Evolutionary conservation across 306 rosid species (phyloP), one percentile per base, ranked within the genome.

Genomic region (Styphnolobium japonicum): DNA sequence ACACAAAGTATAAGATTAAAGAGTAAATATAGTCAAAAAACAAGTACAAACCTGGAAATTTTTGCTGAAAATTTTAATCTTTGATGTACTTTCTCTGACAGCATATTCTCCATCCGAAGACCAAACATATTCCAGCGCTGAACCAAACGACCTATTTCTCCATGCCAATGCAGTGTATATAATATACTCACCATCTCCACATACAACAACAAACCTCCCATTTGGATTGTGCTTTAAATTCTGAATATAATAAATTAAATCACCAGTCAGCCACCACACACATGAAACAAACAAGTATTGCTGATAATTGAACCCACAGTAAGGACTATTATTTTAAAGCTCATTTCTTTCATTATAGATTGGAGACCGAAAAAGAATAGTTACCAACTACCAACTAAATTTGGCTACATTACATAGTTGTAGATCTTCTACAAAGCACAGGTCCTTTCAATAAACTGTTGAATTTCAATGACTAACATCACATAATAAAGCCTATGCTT

Each of bases 91-190:
- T 86, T 94, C 98, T 88, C 97, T 87, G 83, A 88, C 92, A 80
- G 97, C 97, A 76, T 88, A 94, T 79, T 94, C 98, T 83, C 98
- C 98, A 64, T 94, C 98, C n/a, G 91, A 39, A n/a, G 98, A 94
- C 98, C 98, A 94, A 60, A 83, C 97, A 66, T 87, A 88, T 85
- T 94, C 98, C 87, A 94, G 88, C 11, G 97, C 97, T 1, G 98
- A 90, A 83, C 98, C 98, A 79, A 94, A 94, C 27, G 98, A 92
- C 75, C 97, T 89, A 61, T 94, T 94, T 85, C 98, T 94, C 98
- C 98, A 94, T 34, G 98, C 98, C 84, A 94, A 84, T 66, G 98
- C 97, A 74, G 98, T 94, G 86, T 90, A 92, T 76, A 94, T 94
- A 73, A 94, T 90, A 86, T 94, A 94, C 77, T 94, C 98, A 72